Evolutionary conservation across 441 rosid genomes (phyloP).

Genomic region (Sinapis alba): DNA sequence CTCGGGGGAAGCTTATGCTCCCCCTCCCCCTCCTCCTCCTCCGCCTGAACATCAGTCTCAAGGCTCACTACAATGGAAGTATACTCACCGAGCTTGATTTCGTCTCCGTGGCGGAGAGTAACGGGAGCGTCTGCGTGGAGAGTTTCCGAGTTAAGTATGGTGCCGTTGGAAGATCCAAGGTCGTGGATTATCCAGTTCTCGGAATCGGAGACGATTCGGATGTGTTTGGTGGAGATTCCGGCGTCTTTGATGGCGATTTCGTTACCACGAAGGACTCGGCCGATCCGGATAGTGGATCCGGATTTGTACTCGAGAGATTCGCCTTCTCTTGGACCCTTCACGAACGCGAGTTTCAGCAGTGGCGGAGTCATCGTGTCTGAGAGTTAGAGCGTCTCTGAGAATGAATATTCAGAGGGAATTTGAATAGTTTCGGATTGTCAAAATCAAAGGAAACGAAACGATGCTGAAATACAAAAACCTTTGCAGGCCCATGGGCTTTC

Average conservation of each 20-base stretch:
- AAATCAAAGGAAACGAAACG: neutral
- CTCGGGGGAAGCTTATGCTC: slow-evolving; percentile 40
- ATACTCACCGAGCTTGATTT: slow-evolving; percentile 58
- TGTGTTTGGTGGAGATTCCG: slow-evolving; percentile 80
- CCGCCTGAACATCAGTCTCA: neutral
- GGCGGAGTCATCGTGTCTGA: neutral
- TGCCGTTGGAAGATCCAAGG: slow-evolving; percentile 86
- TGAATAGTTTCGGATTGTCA: neutral
- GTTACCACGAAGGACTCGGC: slow-evolving; percentile 75
- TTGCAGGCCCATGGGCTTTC: neutral
- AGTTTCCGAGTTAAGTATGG: slow-evolving; percentile 49
- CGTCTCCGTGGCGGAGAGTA: slow-evolving; percentile 55
- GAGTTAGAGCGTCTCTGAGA: neutral
- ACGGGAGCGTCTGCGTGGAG: slow-evolving; percentile 42
- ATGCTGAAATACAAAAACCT: neutral
- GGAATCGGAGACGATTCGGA: slow-evolving; percentile 48
- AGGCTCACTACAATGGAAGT: slow-evolving; percentile 53
- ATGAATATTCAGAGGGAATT: neutral
- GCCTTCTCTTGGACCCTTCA: neutral
- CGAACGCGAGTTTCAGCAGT: neutral
- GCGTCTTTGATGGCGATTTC: slow-evolving; percentile 62
- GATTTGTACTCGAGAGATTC: slow-evolving; percentile 7
- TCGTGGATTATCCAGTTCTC: slow-evolving; percentile 68
- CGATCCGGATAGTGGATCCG: slow-evolving; percentile 54
- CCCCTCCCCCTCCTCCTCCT: neutral